Conservation (phyloP, 1,284 basidiomycete species). For the Inonotus obliquus region DNA sequence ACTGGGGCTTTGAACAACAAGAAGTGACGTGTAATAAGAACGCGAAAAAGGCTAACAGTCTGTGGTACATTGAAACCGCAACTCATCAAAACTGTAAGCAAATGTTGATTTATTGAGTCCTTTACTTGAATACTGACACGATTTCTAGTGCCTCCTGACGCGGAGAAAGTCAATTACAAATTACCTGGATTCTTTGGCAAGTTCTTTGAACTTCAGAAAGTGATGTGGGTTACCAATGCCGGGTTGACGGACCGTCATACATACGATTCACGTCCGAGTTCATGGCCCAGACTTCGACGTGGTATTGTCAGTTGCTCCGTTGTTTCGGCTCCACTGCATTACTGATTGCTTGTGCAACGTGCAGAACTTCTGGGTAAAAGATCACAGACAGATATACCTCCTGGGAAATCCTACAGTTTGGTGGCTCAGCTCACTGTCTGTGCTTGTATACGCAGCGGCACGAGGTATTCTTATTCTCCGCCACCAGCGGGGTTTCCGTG, state of each 20-base stretch:
- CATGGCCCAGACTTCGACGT: conserved; percentile 86
- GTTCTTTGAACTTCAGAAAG: conserved; percentile 88
- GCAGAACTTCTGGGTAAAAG: conserved; percentile 97
- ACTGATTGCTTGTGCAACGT: conserved; percentile 2
- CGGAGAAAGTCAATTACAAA: conserved; percentile 85
- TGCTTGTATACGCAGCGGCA: conserved; percentile 62
- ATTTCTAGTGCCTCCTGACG: conserved; percentile 57
- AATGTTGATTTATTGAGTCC: not conserved
- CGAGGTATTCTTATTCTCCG: conserved; percentile 83
- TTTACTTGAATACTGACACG: conserved; percentile 5
- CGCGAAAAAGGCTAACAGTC: conserved; percentile 82
- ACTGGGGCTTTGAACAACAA: conserved; percentile 98
- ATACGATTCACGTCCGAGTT: conserved; percentile 87
- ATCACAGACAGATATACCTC: conserved; percentile 92
- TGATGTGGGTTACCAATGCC: conserved; percentile 99
- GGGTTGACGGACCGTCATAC: conserved; percentile 92
- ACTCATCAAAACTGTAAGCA: conserved; percentile 71
- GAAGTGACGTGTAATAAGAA: conserved; percentile 99
- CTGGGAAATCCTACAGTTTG: conserved; percentile 93
- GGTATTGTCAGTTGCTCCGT: conserved; percentile 73
- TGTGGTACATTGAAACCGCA: conserved; percentile 95
- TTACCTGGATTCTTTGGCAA: conserved; percentile 85
- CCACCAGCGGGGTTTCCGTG: conserved; percentile 85
- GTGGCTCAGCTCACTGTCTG: conserved; percentile 77
- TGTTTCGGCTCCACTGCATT: not conserved